Evolutionary conservation across 2,329 filamentous ascomycete species (phyloP).

Genomic region (Lachnellula arida): DNA sequence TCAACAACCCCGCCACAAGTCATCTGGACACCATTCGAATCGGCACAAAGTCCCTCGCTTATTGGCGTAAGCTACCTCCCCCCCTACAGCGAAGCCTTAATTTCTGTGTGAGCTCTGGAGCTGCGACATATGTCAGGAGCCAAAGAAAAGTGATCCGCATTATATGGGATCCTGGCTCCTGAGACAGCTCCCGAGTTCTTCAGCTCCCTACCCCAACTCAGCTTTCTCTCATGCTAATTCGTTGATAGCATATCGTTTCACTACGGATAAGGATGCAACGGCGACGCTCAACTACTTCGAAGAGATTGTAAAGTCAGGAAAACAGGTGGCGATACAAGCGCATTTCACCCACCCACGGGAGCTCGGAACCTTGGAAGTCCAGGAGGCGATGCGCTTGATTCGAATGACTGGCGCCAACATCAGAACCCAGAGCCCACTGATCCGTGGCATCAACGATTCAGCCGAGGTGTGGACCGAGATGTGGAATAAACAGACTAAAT

Average conservation of each 20-base stretch:
- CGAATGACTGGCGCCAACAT: conserved; percentile 4
- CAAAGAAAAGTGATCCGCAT: too few species aligned
- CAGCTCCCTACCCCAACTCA: too few species aligned
- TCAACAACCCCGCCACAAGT: neutral
- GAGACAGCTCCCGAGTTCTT: too few species aligned
- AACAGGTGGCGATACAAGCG: conserved; percentile 2
- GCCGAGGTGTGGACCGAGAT: conserved; percentile 2
- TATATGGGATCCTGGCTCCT: too few species aligned
- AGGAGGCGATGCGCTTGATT: conserved; percentile 4
- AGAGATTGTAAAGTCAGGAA: neutral
- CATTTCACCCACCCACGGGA: conserved; percentile 9
- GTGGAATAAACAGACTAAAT: conserved; percentile 5
- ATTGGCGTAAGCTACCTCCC: neutral
- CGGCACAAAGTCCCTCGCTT: conserved; percentile 10
- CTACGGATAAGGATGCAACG: neutral
- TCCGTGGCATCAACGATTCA: conserved; percentile 5
- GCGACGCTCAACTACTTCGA: conserved; percentile 2
- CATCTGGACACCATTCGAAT: conserved; percentile 8
- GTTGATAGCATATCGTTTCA: neutral
- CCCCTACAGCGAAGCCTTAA: too few species aligned
- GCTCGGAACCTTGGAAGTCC: conserved; percentile 1
- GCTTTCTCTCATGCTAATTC: too few species aligned
- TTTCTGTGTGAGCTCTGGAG: too few species aligned
- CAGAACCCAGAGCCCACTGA: conserved; percentile 4
- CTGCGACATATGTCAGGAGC: too few species aligned